Evolutionary conservation across 495 filamentous ascomycete species (phyloP), one percentile per base, ranked within the genome.

Genomic region (Astrocystis sublimbata): DNA sequence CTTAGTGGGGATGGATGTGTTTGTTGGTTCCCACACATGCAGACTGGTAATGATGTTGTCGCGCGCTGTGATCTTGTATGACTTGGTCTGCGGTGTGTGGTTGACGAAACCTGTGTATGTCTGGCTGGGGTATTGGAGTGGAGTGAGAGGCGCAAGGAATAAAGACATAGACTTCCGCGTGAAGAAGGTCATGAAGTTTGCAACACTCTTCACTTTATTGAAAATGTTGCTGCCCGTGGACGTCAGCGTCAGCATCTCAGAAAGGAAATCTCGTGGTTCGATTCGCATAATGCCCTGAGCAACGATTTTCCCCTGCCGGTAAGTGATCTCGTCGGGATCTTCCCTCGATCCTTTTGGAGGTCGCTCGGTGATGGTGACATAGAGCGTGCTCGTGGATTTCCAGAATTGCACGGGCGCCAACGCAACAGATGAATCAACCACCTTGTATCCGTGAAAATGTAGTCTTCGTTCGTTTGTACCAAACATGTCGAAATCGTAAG

Each of bases 261-360:
- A 79, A 6, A 79, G 42, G 60, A 89, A 89, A 55, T 88, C 83
- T 9, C 57, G 61, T 13, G 75, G 71, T 38, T 79, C 73, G 57
- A 90, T 86, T 58, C 81, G 74, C 75, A 89, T 78, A 30, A 86
- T 83, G 23, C 87, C 86, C 59, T 79, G 77, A 38, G 84, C 88
- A 46, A 88, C 66, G 3, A 80, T 70, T 8, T 72, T 65, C 12
- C 79, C 77, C 2, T 62, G 63, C 36, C 71, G 72, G 64, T 72
- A 74, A 53, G 77, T 72, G 21, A 78, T 73, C 36, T 73, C 73
- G 50, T 74, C 72, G 19, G 64, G 50, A 45, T 80, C 73, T 33
- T 41, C 65, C 45, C 63, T 55, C 10, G 19, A 68, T 51, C 7
- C 17, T 24, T n/a, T 41, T 7, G 45, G 40, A 2, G 71, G 43